Base-by-base conservation (phyloP, 805 yeast genomes). In the Naumovozyma dairenensis region DNA sequence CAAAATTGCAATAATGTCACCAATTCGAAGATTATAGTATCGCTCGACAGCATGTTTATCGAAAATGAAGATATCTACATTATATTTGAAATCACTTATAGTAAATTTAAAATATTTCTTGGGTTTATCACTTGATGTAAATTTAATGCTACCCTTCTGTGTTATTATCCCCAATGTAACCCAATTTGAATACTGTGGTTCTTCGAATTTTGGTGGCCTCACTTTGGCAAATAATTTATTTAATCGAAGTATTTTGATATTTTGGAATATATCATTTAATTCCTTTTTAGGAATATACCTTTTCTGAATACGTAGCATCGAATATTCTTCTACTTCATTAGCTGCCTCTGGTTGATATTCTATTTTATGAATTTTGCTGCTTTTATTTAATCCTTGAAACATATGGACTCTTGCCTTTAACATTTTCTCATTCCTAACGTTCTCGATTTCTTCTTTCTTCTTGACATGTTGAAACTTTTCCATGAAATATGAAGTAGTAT, bases 101-200 rank as follows among this genome's bases (percentile, higher is more conserved):
- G 72, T 68, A 15, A 86, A 36, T 36, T 70, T 70, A 43, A 82
- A 60, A 48, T 64, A 87, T 48, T 77, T 79, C 10, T 64, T 59
- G n/a, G 63, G 49, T 42, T 56, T 56, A 4, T 49, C 60, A 18
- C 59, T 49, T 10, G 65, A 42, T 0, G 82, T 62, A 4, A 59
- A 53, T 41, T 67, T 64, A 3, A 79, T 66, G 6, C 65, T 71
- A 4, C 75, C 61, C 48, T 85, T 85, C 15, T 53, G 48, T 4
- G 74, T 60, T 0, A 87, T 62, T 2, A 82, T 65, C 1, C 94
- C 96, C n/a, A 79, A 48, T 1, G 77, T 69, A n/a, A 78, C 77
- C 80, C 85, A 86, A 50, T 87, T 86, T 3, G 79, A 58, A 46
- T 78, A 77, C 21, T 60, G 58, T 0, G 95, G 94, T 30, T 80